Conservation (phyloP, 169 alveolate genomes). For the Neospora caninum region DNA sequence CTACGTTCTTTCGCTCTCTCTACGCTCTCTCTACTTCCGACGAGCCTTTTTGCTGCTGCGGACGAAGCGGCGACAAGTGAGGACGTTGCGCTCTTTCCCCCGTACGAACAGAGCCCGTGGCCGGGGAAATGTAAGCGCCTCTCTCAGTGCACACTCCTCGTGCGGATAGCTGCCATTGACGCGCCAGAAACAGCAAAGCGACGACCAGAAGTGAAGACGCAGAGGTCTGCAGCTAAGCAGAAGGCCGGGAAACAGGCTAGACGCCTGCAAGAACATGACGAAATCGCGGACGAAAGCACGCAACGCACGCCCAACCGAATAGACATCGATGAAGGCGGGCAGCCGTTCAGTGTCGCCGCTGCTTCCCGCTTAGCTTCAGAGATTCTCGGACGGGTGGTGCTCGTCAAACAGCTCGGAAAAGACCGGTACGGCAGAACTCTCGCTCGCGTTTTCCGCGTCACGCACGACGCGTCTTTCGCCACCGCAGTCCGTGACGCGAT, state of each 20-base stretch:
- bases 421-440: background rate
- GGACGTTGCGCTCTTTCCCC: background rate
- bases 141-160: background rate
- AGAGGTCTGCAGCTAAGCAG: background rate
- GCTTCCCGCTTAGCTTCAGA: background rate
- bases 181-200: background rate
- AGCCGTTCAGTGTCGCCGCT: background rate
- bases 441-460: background rate
- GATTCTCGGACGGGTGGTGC: background rate
- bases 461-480: background rate
- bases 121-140: background rate
- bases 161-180: background rate
- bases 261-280: background rate
- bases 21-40: background rate
- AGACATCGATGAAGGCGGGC: background rate
- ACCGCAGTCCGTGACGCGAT: background rate
- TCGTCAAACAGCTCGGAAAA: background rate
- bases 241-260: background rate
- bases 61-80: background rate
- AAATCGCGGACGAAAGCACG: background rate
- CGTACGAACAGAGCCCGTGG: conserved; percentile 6
- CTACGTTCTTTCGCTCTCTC: background rate
- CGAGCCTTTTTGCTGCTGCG: background rate
- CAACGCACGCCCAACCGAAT: background rate
- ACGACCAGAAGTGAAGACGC: background rate